Evolutionary conservation across 768 basidiomycete genomes (phyloP), one percentile per base, ranked within the genome.

Genomic region (Hericium rajendrae): DNA sequence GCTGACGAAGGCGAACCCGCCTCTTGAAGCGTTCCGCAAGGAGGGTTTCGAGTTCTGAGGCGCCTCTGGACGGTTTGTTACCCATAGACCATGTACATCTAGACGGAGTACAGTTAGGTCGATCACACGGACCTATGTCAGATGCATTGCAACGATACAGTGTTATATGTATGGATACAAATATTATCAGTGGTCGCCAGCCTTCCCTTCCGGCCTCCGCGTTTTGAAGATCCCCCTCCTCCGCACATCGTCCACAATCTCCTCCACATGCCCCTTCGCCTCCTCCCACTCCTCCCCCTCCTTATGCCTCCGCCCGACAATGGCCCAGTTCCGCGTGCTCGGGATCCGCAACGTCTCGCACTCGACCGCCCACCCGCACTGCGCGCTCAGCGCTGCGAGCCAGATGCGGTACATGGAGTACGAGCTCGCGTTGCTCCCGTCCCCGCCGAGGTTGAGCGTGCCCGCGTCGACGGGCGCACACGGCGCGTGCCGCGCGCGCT

Each of bases 271-370:
- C 16, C 66, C 64, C 54, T 71, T 53, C 3, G 71, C 70, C n/a
- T 76, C 71, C 20, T 69, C 15, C 49, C 59, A 40, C n/a, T 69
- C 15, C 48, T 59, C 41, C 63, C 62, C 63, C 66, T 59, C 67
- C 64, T 55, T 60, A 71, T 58, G 57, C 65, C 66, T 52, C 69
- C 75, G 68, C 67, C 64, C 59, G 32, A 95, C 71, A 53, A 97
- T 78, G 0, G 87, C 90, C 92, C 94, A 97, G 66, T 93, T 93
- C 58, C 92, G 80, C 41, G 95, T 97, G 68, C 89, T 92, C 1
- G 94, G 94, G 12, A 98, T 94, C 59, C 95, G 76, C 62, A 98
- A 69, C 24, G 75, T 80, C 70, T 98, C 95, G 55, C 83, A 83
- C 69, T 97, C 94, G 12, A 93, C 76, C 59, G 81, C 75, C 89